Conservation (phyloP, 225 moss, liverwort and hornwort genomes). For the Thuidium tamariscinum region DNA sequence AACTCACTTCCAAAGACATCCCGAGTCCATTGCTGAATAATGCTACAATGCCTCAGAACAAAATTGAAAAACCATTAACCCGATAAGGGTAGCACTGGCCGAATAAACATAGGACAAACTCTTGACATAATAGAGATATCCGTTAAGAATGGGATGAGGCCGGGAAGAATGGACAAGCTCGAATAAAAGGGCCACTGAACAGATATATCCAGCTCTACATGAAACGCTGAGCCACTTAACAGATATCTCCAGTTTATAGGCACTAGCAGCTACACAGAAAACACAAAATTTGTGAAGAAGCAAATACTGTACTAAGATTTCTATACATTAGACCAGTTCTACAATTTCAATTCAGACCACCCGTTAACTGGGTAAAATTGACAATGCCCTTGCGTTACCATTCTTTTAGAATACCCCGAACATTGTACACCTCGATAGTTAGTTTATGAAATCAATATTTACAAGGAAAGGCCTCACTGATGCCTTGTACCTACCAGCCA, state of each 20-base stretch:
- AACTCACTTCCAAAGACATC: not conserved
- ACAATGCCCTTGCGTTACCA: not conserved
- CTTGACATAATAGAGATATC: not conserved
- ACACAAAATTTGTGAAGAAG: not conserved
- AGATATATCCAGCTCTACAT: not conserved
- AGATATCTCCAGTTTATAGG: too few relatives aligned
- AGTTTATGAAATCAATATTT: not conserved
- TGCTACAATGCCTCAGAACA: not conserved
- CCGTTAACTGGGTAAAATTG: not conserved
- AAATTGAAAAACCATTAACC: not conserved
- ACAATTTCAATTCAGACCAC: not conserved
- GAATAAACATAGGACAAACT: not conserved
- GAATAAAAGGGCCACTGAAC: not conserved
- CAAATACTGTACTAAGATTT: not conserved
- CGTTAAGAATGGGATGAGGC: not conserved
- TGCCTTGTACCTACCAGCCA: not conserved
- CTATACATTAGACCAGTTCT: not conserved
- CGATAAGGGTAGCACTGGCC: not conserved
- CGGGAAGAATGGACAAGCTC: not conserved
- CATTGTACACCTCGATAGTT: constrained; percentile 9
- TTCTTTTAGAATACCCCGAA: not conserved
- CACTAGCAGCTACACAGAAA: not conserved
- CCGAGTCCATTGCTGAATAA: not conserved
- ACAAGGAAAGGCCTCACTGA: not conserved
- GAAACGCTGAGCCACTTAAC: not conserved